phyloP scores from a whole-genome alignment of 2,329 filamentous ascomycete genomes.

The Fusarium hostae region DNA sequence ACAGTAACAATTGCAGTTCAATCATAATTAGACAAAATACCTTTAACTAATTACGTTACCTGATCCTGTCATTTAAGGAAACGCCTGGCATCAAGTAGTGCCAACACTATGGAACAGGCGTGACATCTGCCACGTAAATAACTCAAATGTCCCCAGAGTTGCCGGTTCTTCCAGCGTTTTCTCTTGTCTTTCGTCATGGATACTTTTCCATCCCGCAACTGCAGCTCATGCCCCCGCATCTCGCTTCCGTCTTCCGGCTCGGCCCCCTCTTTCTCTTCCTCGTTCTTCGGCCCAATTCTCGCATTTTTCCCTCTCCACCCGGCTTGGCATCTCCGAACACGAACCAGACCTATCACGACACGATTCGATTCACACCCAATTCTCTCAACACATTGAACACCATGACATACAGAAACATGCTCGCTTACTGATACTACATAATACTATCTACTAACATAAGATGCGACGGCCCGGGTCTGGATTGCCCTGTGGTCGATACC shows the following conservation, averaged over 20 bases:
- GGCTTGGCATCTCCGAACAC: slow-evolving; percentile 31
- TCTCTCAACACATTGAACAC: slow-evolving; percentile 33
- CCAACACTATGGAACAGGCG: too few relatives aligned
- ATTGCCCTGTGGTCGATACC: not conserved
- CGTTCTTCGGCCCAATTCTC: slow-evolving; percentile 29
- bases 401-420: not conserved
- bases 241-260: slow-evolving; percentile 34
- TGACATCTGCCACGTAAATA: not conserved
- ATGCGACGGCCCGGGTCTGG: slow-evolving; percentile 30
- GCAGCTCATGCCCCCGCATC: slow-evolving; percentile 17
- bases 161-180: slow-evolving; percentile 21
- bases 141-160: slow-evolving; percentile 3
- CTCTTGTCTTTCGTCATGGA: slow-evolving; percentile 39
- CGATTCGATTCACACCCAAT: not conserved
- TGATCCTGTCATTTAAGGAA: not conserved
- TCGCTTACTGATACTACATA: slow-evolving; percentile 1
- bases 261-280: slow-evolving; percentile 21
- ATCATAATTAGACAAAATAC: not conserved
- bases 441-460: not conserved
- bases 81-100: not conserved
- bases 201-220: slow-evolving; percentile 7
- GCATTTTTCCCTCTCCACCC: slow-evolving; percentile 15
- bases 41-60: not conserved
- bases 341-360: slow-evolving; percentile 19
- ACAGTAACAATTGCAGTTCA: not conserved